phyloP scores from a whole-genome alignment of 331 rosid genomes.

The Pyrus hybrid region DNA sequence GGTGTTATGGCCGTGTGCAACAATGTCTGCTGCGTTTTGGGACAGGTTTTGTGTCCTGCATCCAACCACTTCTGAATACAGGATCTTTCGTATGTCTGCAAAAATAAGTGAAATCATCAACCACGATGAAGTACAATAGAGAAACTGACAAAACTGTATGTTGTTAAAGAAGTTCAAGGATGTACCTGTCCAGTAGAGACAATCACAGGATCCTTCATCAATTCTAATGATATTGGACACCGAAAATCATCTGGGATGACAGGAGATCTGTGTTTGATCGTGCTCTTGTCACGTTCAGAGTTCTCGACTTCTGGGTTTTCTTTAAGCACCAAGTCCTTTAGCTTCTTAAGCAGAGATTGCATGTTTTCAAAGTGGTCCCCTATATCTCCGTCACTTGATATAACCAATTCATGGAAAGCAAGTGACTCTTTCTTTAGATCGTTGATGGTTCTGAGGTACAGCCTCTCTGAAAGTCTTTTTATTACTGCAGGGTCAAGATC shows the following conservation, averaged over 20 bases:
- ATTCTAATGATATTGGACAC: slow-evolving; percentile 92
- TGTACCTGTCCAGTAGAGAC: slow-evolving; percentile 98
- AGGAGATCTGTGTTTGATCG: slow-evolving; percentile 80
- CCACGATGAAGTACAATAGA: not conserved
- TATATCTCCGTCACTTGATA: slow-evolving; percentile 42
- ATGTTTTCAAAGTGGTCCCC: slow-evolving; percentile 44
- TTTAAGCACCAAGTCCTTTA: slow-evolving; percentile 44
- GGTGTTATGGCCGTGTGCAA: slow-evolving; percentile 90
- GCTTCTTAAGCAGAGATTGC: slow-evolving; percentile 61
- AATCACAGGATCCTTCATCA: slow-evolving; percentile 94
- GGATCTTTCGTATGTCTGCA: slow-evolving; percentile 85
- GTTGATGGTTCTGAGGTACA: slow-evolving; percentile 59
- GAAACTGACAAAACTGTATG: not conserved
- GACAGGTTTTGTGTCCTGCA: slow-evolving; percentile 92
- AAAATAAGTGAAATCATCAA: slow-evolving; percentile 17
- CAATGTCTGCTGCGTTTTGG: slow-evolving; percentile 90
- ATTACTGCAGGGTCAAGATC: slow-evolving; percentile 62
- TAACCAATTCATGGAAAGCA: slow-evolving; percentile 65
- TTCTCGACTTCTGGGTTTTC: slow-evolving; percentile 51
- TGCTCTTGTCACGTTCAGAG: slow-evolving; percentile 37
- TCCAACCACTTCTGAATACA: slow-evolving; percentile 97
- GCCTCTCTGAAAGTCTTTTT: slow-evolving; percentile 71
- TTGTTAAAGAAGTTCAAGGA: slow-evolving; percentile 1
- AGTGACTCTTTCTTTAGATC: slow-evolving; percentile 75
- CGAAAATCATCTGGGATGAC: slow-evolving; percentile 95